phyloP scores from a whole-genome alignment of 1,284 basidiomycete species.

The Mixia osmundae region DNA sequence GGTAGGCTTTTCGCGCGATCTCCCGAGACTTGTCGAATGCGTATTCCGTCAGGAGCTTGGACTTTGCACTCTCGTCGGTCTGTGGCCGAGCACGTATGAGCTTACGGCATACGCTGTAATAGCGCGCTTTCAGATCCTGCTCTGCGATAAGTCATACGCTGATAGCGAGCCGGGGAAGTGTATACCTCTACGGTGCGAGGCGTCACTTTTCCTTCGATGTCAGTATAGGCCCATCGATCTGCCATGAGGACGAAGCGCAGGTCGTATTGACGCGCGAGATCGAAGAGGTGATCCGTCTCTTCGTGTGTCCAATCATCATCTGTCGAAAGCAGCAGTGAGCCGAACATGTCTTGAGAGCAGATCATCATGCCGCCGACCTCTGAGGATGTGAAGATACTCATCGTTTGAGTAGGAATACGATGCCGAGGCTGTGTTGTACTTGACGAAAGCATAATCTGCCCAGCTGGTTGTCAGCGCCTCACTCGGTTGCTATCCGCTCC shows the following conservation, averaged over 20 bases:
- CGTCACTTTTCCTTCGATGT: conserved; percentile 10
- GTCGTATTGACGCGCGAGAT: conserved; percentile 58
- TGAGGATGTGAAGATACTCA: conserved; percentile 58
- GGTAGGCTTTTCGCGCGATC: conserved; percentile 64
- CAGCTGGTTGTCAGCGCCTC: background rate
- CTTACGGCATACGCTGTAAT: conserved; percentile 75
- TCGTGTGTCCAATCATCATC: conserved; percentile 78
- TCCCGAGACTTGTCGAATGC: conserved; percentile 38
- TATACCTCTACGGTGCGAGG: background rate
- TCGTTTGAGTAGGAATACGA: conserved; percentile 66
- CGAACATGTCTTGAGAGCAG: background rate
- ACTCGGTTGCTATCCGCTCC: background rate
- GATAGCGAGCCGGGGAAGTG: background rate
- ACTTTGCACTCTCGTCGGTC: conserved; percentile 47
- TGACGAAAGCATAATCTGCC: conserved; percentile 35
- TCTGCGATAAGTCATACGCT: background rate
- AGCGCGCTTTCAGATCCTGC: conserved; percentile 83
- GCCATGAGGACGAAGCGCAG: conserved; percentile 70
- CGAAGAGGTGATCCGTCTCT: conserved; percentile 84
- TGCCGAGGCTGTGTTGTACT: conserved; percentile 47
- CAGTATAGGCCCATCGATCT: conserved; percentile 66
- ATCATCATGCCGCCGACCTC: too few species aligned
- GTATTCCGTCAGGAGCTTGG: conserved; percentile 22
- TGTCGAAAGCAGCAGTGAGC: conserved; percentile 15
- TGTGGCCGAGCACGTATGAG: conserved; percentile 57